phyloP scores from a whole-genome alignment of 345 rosid genomes.

The Limnanthes douglasii region DNA sequence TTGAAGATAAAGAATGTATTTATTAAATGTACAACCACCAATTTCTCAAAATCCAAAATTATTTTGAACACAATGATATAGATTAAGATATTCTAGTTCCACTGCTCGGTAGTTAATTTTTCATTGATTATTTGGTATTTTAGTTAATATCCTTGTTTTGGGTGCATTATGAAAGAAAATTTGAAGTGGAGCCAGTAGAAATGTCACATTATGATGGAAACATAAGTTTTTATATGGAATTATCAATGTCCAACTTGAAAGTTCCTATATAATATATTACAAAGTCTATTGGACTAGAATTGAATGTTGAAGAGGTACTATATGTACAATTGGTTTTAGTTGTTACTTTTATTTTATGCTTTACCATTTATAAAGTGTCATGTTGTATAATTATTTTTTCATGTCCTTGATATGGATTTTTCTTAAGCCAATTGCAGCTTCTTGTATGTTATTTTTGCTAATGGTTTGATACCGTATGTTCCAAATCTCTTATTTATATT shows the following conservation, averaged over 20 bases:
- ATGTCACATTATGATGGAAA: slow-evolving; percentile 48
- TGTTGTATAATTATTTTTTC: no score
- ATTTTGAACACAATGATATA: slow-evolving; percentile 86
- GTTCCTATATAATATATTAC: slow-evolving; percentile 74
- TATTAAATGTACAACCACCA: slow-evolving; percentile 91
- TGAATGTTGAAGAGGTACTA: slow-evolving; percentile 60
- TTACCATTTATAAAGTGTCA: no score
- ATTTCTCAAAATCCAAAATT: slow-evolving; percentile 81
- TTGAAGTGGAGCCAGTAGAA: slow-evolving; percentile 89
- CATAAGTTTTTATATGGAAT: slow-evolving; percentile 57
- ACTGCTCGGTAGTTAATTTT: slow-evolving; percentile 2
- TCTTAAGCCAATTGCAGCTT: no score
- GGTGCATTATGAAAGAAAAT: slow-evolving; percentile 50
- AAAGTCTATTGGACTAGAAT: slow-evolving; percentile 54
- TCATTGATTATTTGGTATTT: slow-evolving; percentile 4
- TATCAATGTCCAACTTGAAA: slow-evolving; percentile 55
- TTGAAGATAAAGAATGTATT: slow-evolving; percentile 84
- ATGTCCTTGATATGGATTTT: no score
- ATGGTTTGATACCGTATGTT: no score
- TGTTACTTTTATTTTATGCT: no score
- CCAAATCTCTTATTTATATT: no score
- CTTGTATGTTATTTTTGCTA: no score
- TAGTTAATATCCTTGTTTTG: slow-evolving; percentile 61
- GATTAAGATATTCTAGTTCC: slow-evolving; percentile 5
- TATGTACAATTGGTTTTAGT: slow-evolving; percentile 1